Conservation (phyloP, 2,329 filamentous ascomycete genomes). For the Aspergillus neotritici region DNA sequence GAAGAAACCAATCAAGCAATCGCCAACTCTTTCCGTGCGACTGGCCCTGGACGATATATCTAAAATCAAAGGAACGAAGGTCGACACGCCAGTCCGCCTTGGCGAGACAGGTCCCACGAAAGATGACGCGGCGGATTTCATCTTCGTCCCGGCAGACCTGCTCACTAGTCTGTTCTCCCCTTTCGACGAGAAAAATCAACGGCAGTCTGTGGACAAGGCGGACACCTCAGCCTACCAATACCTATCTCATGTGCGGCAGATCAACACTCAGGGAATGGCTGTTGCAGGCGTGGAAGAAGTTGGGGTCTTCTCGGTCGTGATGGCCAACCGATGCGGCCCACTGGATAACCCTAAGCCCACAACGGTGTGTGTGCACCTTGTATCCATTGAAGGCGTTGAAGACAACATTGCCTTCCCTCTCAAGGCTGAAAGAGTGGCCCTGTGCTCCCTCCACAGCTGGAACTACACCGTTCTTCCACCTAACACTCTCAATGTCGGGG, state of each 20-base stretch:
- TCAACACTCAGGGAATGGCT: constrained; percentile 38
- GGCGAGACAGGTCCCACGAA: no score
- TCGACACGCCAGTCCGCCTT: no score
- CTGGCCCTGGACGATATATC: no score
- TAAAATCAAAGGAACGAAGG: no score
- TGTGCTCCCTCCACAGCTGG: constrained; percentile 41
- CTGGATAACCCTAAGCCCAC: constrained; percentile 21
- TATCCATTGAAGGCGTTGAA: constrained; percentile 36
- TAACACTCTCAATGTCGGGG: constrained; percentile 28
- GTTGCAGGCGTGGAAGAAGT: constrained; percentile 31
- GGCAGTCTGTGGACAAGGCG: background rate
- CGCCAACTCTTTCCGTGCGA: no score
- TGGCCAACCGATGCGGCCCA: constrained; percentile 32
- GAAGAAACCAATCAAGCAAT: no score
- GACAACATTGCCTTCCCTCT: constrained; percentile 17
- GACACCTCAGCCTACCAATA: constrained; percentile 11
- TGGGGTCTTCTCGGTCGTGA: constrained; percentile 32
- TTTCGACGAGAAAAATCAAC: background rate
- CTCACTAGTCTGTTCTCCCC: constrained; percentile 1
- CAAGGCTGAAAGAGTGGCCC: constrained; percentile 19
- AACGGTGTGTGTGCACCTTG: constrained; percentile 32
- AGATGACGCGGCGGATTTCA: constrained; percentile 19
- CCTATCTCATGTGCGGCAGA: constrained; percentile 38
- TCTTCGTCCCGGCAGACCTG: background rate
- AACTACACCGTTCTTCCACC: constrained; percentile 36